Base-by-base conservation (phyloP, 257 asterid genomes). In the Ophiorrhiza pumila region DNA sequence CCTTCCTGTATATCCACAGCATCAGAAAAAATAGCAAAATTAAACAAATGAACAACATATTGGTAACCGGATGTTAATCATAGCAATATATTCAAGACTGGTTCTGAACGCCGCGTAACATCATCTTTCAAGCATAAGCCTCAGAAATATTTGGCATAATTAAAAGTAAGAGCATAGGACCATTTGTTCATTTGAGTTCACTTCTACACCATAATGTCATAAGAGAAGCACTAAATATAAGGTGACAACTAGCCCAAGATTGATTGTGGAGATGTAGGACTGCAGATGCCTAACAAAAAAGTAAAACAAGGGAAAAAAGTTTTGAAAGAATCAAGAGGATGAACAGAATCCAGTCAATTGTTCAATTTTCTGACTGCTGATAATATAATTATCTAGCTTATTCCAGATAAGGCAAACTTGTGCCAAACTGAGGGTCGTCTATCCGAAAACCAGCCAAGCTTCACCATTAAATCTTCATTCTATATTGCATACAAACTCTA, bases 1-100 rank as follows among this genome's bases (percentile, higher is more conserved):
- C 95, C 95, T 72, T 91, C 97, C 97, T 94, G 96, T 69, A 76
- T 45, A 61, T 31, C 25, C 52, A 61, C 55, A 46, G 27, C 56
- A 20, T 29, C 34, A 67, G 47, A 32, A 5, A 7, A 43, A 31
- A 72, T 17, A 29, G 63, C 41, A 53, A 67, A 66, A 69, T 4
- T 13, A 41, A 23, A 20, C 10, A 50, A 68, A 68, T 15, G 43
- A 32, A 22, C 0, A 32, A 39, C 42, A 9, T n/a, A 50, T 50
- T 29, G 20, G 31, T 71, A 10, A 58, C 39, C 12, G 50, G 4
- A 11, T 46, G 43, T 4, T 32, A 32, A 50, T 22, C 49, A 68
- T 22, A 20, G 62, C 53, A 53, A 8, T 22, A 10, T 49, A 61
- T 22, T 29, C 20, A 1, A n/a, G n/a, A n/a, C n/a, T n/a, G n/a